Evolutionary conservation across 352 stramenopile species (phyloP), one percentile per base, ranked within the genome.

Genomic region (Phytophthora syringae): DNA sequence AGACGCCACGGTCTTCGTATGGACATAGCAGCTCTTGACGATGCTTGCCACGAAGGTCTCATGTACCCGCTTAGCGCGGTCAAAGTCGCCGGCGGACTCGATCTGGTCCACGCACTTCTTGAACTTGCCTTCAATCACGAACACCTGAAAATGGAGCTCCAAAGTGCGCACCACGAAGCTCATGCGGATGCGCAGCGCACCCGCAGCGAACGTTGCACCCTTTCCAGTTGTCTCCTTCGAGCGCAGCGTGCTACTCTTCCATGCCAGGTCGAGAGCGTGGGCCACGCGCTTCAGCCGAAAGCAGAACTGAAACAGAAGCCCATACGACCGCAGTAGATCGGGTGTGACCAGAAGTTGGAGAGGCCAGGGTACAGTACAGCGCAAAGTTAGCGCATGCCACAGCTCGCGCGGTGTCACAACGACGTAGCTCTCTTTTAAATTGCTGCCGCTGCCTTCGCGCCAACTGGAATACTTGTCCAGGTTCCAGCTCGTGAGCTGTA

Each of bases 221-320:
- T 61, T 58, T 57, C 25, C 58, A 18, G 58, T 43, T 20, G 20
- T 65, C 10, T 32, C 22, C 24, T 77, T 81, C 2, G 60, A 70
- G 11, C 79, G 78, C 27, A 89, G 50, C 2, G 62, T 61, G 22
- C 24, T 57, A 60, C 70, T 72, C 44, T 91, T 92, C 84, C 82
- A 94, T 7, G 76, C 82, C 37, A 76, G 53, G 34, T 93, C 84
- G 1, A 94, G 70, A 27, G 79, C 86, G 47, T 91, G 71, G 0
- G 81, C 71, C 12, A 91, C 70, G 21, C 86, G 86, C 52, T 94
- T 94, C 40, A 94, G 59, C 2, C 82, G 82, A 47, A 94, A 91
- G 39, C 78, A 89, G 48, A 94, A 90, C 66, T 91, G 84, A 60
- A 93, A 94, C 27, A 94, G 49, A 13, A 87, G 73, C n/a, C 63